phyloP scores from a whole-genome alignment of 345 rosid genomes.

The Populus nigra region DNA sequence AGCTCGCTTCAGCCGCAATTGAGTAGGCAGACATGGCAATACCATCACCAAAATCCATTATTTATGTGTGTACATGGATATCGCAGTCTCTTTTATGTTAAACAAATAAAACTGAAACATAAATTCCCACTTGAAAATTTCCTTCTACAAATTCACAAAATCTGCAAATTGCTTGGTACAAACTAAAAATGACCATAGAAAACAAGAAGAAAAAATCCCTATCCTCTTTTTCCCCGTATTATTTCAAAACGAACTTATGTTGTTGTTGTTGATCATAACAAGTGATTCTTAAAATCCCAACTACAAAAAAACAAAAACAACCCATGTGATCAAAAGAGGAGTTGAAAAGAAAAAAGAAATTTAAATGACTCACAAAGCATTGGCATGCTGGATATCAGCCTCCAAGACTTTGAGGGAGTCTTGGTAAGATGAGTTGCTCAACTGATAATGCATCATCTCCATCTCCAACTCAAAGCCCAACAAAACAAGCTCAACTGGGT shows the following conservation, averaged over 20 bases:
- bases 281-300: conserved; percentile 5
- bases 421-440: conserved; percentile 37
- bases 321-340: conserved; percentile 13
- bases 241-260: background rate
- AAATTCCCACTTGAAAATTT: background rate
- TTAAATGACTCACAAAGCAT: conserved; percentile 64
- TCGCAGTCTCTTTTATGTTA: background rate
- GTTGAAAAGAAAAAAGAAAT: background rate
- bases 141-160: conserved; percentile 1
- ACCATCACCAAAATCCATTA: conserved; percentile 7
- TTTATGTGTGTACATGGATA: background rate
- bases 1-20: background rate
- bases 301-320: background rate
- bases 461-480: background rate
- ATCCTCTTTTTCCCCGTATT: conserved; percentile 5
- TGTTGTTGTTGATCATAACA: background rate
- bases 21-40: background rate
- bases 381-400: conserved; percentile 86
- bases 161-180: background rate
- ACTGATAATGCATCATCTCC: conserved; percentile 29
- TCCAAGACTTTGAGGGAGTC: conserved; percentile 78
- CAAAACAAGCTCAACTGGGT: background rate
- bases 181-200: conserved; percentile 1
- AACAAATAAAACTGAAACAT: background rate
- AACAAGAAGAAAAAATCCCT: background rate